Evolutionary conservation across 2,329 filamentous ascomycete species (phyloP), one percentile per base, ranked within the genome.

Genomic region (Botrytis byssoidea): DNA sequence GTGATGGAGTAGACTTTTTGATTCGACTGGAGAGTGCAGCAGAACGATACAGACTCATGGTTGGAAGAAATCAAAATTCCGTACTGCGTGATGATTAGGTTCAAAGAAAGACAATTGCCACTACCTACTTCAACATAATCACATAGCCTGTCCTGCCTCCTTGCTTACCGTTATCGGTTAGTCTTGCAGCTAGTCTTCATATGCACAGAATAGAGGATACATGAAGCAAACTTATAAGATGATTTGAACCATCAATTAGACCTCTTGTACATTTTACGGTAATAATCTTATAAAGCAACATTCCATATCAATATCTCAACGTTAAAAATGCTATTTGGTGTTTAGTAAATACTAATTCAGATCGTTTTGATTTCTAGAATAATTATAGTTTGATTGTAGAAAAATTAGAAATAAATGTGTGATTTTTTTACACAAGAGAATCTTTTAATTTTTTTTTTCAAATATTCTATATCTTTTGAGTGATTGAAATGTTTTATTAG

Each of bases 1-100:
- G 77, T 22, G 78, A 32, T 25, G 78, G 76, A 29, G 70, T 77
- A 22, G 77, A 59, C 71, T 81, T 82, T 72, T 79, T 80, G 57
- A 81, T 78, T 25, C 79, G 78, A 72, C 78, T 80, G 8, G 80
- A 81, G 59, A 78, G 78, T 22, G 80, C 78, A 35, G 79, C 76
- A 20, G 78, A 77, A 69, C 77, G 77, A 63, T 75, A 79, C 70
- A 81, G 77, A 75, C 76, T 81, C 80, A 79, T 79, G n/a, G 32
- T 67, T 70, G 51, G n/a, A 57, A 51, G 69, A 46, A 32, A 59
- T 20, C 16, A 61, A 46, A 44, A 60, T 32, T 57, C n/a, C 51
- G 51, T 32, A 59, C 6, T 29, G 6, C 46, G 22, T 64, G 16
- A 40, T 48, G 20, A 25, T 29, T 22, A 71, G 25, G 44, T 42